These are phyloP conservation scores for Acanthamoeba sp. DNA, from an alignment of 208 protist species.

Conservation along the genomic window DNA sequence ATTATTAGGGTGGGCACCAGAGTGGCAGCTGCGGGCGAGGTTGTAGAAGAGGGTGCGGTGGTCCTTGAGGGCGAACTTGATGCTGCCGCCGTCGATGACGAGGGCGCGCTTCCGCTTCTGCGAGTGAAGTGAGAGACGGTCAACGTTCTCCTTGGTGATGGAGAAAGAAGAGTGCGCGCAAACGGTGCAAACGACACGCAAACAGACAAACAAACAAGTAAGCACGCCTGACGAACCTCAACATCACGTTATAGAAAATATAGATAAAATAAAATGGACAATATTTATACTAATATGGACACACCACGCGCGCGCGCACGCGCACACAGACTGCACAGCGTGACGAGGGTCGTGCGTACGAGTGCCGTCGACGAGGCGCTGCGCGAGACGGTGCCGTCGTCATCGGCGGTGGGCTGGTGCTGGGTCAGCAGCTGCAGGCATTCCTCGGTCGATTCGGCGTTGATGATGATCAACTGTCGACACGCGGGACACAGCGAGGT, in stretches of 20 bases:
- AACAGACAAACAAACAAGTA: background rate
- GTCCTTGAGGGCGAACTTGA: slow-evolving; percentile 83
- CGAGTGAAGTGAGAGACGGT: background rate
- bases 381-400: background rate
- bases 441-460: background rate
- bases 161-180: background rate
- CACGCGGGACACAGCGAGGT: background rate
- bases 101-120: slow-evolving; percentile 71
- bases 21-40: slow-evolving; percentile 80
- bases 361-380: background rate
- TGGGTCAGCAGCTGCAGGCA: background rate
- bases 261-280: too few relatives aligned
- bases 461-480: slow-evolving; percentile 52
- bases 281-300: too few relatives aligned
- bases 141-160: background rate
- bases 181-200: background rate
- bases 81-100: slow-evolving; percentile 84
- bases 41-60: slow-evolving; percentile 77
- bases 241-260: too few relatives aligned
- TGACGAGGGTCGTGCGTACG: background rate
- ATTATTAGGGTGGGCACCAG: slow-evolving; percentile 81
- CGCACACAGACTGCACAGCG: too few relatives aligned
- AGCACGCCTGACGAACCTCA: too few relatives aligned
- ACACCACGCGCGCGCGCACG: too few relatives aligned
- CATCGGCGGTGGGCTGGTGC: too few relatives aligned